Percentiles rank a stretch among this genome's conserved stretches.
Conservation (phyloP, 2,329 filamentous ascomycete species). For the Cercospora sp. region DNA sequence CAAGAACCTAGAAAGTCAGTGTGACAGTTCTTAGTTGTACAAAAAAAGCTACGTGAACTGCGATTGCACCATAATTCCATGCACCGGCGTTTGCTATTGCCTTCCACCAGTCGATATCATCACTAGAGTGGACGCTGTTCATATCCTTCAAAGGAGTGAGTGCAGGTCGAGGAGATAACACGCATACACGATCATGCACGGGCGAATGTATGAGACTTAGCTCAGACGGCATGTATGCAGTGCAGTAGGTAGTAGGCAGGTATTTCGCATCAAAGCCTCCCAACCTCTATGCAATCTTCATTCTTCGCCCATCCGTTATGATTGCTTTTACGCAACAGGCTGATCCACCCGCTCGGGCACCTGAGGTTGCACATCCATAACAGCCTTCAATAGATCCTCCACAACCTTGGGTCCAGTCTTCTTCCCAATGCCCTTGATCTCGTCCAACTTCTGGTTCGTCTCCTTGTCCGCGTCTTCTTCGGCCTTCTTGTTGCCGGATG, state of each 20-base stretch:
- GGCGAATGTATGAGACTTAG: not conserved
- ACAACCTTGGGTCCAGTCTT: slow-evolving; percentile 79
- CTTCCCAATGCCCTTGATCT: slow-evolving; percentile 78
- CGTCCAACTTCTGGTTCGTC: slow-evolving; percentile 75
- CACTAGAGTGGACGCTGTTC: not conserved
- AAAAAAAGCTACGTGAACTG: not conserved
- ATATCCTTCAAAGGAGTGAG: not conserved
- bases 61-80: not conserved
- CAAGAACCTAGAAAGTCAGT: not conserved
- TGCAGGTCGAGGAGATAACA: not conserved
- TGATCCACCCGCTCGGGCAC: slow-evolving; percentile 51
- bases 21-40: not conserved
- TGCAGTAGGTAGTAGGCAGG: not conserved
- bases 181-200: not conserved
- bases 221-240: not conserved
- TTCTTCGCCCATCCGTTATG: not conserved
- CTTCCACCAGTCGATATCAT: not conserved
- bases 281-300: not conserved
- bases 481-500: slow-evolving; percentile 78
- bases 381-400: slow-evolving; percentile 78
- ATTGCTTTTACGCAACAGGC: slow-evolving; percentile 29
- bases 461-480: slow-evolving; percentile 75
- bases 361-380: slow-evolving; percentile 78
- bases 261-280: not conserved
- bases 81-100: not conserved